Evolutionary conservation across 2,329 filamentous ascomycete genomes (phyloP).

Genomic region (Cadophora sp.): DNA sequence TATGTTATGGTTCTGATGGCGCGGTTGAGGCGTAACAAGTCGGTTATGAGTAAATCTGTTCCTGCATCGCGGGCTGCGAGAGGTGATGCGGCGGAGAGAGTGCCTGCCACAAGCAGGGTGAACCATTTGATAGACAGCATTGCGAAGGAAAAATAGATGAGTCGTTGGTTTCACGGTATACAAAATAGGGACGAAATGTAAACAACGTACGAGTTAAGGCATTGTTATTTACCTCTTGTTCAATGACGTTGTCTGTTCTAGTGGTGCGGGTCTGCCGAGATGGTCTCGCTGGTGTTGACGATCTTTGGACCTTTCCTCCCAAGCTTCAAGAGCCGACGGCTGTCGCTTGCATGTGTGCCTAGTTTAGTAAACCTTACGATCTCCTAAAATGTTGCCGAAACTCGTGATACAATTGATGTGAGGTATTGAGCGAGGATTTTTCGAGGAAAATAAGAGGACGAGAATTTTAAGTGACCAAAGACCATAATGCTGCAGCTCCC

Average conservation of each 20-base stretch:
- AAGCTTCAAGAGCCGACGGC: not conserved
- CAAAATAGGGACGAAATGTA: too few species aligned
- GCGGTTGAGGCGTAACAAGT: constrained; percentile 2
- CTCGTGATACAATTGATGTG: too few species aligned
- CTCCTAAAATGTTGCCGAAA: too few species aligned
- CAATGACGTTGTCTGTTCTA: not conserved
- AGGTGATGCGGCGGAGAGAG: not conserved
- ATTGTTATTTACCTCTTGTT: too few species aligned
- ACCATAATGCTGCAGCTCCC: not conserved
- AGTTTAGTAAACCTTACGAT: too few species aligned
- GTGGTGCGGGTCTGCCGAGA: constrained; percentile 3
- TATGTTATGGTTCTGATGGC: constrained; percentile 13
- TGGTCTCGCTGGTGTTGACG: constrained; percentile 8
- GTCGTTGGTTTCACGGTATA: too few species aligned
- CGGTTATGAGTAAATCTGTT: constrained; percentile 2
- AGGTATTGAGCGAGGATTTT: too few species aligned
- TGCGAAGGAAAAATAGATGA: not conserved
- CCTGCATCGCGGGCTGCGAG: constrained; percentile 7
- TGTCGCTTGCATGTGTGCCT: too few species aligned
- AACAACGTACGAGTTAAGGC: too few species aligned
- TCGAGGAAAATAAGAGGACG: too few species aligned
- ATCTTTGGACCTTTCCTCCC: not conserved
- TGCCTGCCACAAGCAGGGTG: not conserved
- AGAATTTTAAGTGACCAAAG: too few species aligned
- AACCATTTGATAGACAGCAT: not conserved